Percentiles rank a stretch among this genome's conserved stretches.
phyloP scores from a whole-genome alignment of 768 basidiomycete species.

The Leccinum fibrillosum region DNA sequence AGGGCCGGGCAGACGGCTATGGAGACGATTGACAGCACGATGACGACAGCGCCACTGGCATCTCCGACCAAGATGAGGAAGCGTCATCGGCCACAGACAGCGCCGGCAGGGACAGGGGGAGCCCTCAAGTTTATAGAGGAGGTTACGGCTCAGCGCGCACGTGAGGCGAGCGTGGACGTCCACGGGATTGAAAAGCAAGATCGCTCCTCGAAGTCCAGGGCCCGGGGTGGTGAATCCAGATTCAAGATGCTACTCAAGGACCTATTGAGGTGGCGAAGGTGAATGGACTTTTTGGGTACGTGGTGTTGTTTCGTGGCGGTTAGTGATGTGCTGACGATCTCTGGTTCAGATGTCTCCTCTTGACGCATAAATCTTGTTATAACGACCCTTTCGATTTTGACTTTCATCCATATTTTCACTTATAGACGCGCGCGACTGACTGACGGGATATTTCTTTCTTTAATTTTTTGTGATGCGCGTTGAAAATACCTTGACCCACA shows the following conservation, averaged over 20 bases:
- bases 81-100: slow-evolving; percentile 25
- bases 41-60: neutral
- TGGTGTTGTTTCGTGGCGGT: neutral
- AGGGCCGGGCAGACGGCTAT: neutral
- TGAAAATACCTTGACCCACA: slow-evolving; percentile 6
- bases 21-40: neutral
- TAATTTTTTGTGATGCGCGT: neutral
- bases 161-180: slow-evolving; percentile 1
- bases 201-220: neutral
- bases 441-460: neutral
- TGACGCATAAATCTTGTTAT: neutral
- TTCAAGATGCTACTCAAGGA: slow-evolving; percentile 19
- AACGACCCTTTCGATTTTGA: neutral
- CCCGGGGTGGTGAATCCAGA: slow-evolving; percentile 2
- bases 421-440: neutral
- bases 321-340: neutral
- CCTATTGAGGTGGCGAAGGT: slow-evolving; percentile 14
- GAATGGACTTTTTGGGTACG: slow-evolving; percentile 2
- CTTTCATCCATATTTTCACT: neutral
- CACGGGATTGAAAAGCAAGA: neutral
- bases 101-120: slow-evolving; percentile 15
- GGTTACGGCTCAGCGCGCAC: neutral
- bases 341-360: neutral
- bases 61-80: slow-evolving; percentile 6
- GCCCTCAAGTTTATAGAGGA: slow-evolving; percentile 16